Base-by-base conservation (phyloP, 208 protist species). In the Trypanosoma melophagium region DNA sequence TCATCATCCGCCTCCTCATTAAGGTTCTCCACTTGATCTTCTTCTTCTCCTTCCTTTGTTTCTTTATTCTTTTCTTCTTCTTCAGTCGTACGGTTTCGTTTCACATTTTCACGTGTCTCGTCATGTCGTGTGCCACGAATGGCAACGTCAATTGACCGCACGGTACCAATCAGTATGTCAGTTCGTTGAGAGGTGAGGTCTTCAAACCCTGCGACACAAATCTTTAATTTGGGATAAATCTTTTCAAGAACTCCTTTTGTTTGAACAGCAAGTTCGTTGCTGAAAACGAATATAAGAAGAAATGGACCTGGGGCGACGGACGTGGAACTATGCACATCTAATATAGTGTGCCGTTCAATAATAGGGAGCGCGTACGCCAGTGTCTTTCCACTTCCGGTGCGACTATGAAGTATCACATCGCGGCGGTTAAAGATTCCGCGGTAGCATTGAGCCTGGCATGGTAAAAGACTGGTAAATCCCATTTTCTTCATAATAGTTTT, bases 291-390 rank as follows among this genome's bases (percentile, higher is more conserved):
- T 44, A 96, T 79, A 0, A 96, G 64, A 57, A 93, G 44, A 63
- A 96, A 96, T 13, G 91, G 91, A 1, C 81, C 85, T 4, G 35
- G 49, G 7, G 51, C 25, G 5, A 25, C 51, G 28, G 58, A 24
- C 31, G 52, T 52, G 19, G 70, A 44, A 44, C 12, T 47, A 16
- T 67, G 44, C 22, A 59, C 66, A 67, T 89, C 83, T 7, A 91
- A 24, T 25, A 93, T 79, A 7, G 87, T 66, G 61, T 93, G 86
- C 7, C 91, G 83, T 73, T 95, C 87, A 52, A 97, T 83, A 53
- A 96, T 79, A 8, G 99, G 99, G 14, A 99, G 93, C 12, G 99
- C 87, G 80, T 99, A 99, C 16, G 98, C 97, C 0, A 99, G 74
- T 38, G 99, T 99, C 83, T 99, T 99, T 28, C 98, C 97, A 66